Evolutionary conservation across 208 protist genomes (phyloP).

Genomic region (Trypanosoma platydactyli): DNA sequence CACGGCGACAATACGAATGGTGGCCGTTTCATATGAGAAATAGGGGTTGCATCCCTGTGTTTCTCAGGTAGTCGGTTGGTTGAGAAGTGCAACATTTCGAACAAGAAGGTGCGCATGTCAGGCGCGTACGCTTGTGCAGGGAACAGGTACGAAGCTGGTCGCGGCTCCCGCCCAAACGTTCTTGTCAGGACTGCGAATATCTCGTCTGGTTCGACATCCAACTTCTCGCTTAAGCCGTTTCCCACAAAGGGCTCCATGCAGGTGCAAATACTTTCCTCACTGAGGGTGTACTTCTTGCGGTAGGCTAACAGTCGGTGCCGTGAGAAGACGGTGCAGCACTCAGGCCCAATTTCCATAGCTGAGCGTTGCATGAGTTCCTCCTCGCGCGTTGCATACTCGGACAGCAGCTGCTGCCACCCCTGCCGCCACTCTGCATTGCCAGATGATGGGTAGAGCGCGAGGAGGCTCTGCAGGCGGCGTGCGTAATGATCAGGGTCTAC

Average conservation of each 20-base stretch:
- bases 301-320: conserved; percentile 48
- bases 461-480: conserved; percentile 37
- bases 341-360: conserved; percentile 57
- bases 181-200: conserved; percentile 49
- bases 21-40: conserved; percentile 35
- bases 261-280: conserved; percentile 37
- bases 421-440: conserved; percentile 22
- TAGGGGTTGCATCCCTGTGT: conserved; percentile 28
- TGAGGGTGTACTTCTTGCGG: conserved; percentile 44
- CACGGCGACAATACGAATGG: conserved; percentile 63
- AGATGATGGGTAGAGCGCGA: conserved; percentile 34
- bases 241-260: conserved; percentile 30
- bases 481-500: conserved; percentile 44
- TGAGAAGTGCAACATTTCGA: conserved; percentile 42
- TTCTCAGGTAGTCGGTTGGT: conserved; percentile 2
- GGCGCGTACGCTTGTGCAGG: conserved; percentile 33
- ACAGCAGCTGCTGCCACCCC: conserved; percentile 34
- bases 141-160: conserved; percentile 51
- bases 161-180: conserved; percentile 45
- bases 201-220: conserved; percentile 63
- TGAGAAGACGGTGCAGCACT: conserved; percentile 49
- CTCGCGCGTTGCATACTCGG: conserved; percentile 36
- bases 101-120: conserved; percentile 49
- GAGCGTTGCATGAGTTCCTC: conserved; percentile 61
- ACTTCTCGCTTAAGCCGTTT: conserved; percentile 37